Base-by-base conservation (phyloP, 2,329 filamentous ascomycete genomes). In the Fonsecaea erecta region DNA sequence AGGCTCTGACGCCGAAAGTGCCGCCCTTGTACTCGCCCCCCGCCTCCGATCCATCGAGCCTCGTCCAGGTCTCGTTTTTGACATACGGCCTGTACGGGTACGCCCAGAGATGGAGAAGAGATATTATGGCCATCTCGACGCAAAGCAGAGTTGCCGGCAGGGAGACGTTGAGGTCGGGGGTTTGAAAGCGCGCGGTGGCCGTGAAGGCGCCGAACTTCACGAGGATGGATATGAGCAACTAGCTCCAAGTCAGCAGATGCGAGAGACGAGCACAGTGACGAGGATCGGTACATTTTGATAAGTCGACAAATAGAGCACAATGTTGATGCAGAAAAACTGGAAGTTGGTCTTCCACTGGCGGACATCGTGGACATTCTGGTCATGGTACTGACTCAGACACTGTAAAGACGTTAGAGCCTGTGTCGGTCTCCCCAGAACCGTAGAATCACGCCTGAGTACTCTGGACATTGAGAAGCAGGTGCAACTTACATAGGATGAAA, bases 301-400 rank as follows among this genome's bases (percentile, higher is more conserved):
- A 90, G 78, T 65, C 89, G 81, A 24, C 83, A 86, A 69, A 90
- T 87, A 57, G 87, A 40, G 37, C 37, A 40, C 70, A 71, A 84
- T 83, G 30, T 80, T 82, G 74, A 96, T 92, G 92, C 92, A 96
- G 77, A 96, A 96, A 37, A 89, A 93, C 71, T 96, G 84, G 81
- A 96, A 96, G 73, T 96, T 92, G 74, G 96, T 92, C 28, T 80
- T 83, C 74, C 95, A 86, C 60, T 88, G 84, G 9, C 84, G 82
- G 30, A 96, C 82, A 63, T 91, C 86, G 0, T 83, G 78, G 68
- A 86, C 87, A 51, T 95, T 82, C 76, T 96, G 91, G 32, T 90
- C 76, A 76, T 96, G 96, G 76, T 95, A 95, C 72, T 96, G 92
- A 68, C 96, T 88, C 48, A 96, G 78, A 75, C 90, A 93, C 79